phyloP scores from a whole-genome alignment of 495 filamentous ascomycete genomes.

The Daldinia childiae region DNA sequence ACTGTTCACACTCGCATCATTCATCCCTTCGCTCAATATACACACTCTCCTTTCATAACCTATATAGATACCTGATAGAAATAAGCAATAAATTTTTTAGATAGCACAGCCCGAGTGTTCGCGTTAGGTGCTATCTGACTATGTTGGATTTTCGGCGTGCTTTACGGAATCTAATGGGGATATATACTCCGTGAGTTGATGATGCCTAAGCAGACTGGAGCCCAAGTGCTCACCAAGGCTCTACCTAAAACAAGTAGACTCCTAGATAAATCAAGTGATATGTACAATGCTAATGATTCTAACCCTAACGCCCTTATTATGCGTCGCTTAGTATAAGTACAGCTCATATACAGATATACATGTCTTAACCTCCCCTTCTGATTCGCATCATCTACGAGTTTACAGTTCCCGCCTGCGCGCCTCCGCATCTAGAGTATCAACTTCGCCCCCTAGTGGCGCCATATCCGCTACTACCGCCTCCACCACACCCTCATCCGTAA shows the following conservation, averaged over 20 bases:
- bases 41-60: neutral
- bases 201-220: too few species aligned
- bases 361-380: neutral
- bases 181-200: too few species aligned
- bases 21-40: neutral
- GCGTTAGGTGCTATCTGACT: neutral
- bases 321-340: neutral
- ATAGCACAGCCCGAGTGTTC: neutral
- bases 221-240: too few species aligned
- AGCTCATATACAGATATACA: neutral
- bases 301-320: neutral
- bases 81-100: neutral
- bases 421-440: constrained; percentile 53
- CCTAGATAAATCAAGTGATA: neutral
- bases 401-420: constrained; percentile 50
- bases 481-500: constrained; percentile 1
- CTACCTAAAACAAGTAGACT: neutral
- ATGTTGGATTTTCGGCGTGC: too few species aligned
- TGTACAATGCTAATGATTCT: neutral
- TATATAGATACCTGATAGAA: neutral
- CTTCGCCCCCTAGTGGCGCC: constrained; percentile 45
- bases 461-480: constrained; percentile 37
- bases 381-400: neutral
- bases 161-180: too few species aligned
- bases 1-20: neutral